These are phyloP conservation scores for Rhizomucor pusillus DNA, from an alignment of 371 early-diverging fungal genomes.

Conservation along the genomic window DNA sequence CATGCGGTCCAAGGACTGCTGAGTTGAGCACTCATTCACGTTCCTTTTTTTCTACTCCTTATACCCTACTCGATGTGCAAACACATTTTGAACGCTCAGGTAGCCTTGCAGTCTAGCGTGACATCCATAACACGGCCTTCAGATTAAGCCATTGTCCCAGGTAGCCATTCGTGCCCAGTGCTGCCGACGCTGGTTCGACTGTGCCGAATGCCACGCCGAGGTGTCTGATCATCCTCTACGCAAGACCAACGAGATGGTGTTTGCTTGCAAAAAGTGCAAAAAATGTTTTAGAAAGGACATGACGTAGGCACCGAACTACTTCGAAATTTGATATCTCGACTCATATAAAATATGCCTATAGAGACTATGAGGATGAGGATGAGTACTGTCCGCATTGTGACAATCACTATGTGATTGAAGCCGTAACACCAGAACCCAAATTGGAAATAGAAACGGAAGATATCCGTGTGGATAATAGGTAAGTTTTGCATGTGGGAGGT, in stretches of 20 bases:
- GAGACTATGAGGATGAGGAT: conserved; percentile 90
- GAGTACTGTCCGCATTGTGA: conserved; percentile 98
- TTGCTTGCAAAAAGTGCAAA: conserved; percentile 98
- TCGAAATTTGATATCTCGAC: too few species aligned
- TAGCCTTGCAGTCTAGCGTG: conserved; percentile 15
- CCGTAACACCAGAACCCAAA: conserved; percentile 79
- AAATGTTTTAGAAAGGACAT: conserved; percentile 95
- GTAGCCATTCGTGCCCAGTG: conserved; percentile 92
- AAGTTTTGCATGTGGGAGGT: too few species aligned
- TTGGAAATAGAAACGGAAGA: conserved; percentile 93
- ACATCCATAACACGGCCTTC: not conserved
- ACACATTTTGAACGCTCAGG: conserved; percentile 96
- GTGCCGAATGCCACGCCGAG: conserved; percentile 94
- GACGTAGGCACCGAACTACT: conserved; percentile 41
- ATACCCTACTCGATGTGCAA: conserved; percentile 68
- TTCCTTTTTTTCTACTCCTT: not conserved
- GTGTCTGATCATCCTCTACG: conserved; percentile 73
- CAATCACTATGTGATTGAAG: conserved; percentile 94
- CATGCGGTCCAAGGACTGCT: too few species aligned
- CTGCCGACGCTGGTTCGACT: conserved; percentile 97
- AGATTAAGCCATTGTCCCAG: conserved; percentile 33
- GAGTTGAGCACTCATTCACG: too few species aligned
- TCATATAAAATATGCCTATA: conserved; percentile 15
- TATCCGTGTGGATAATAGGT: conserved; percentile 70
- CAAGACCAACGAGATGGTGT: conserved; percentile 89